Evolutionary conservation across 2,329 filamentous ascomycete species (phyloP).

Genomic region (Cladosporium sp.): DNA sequence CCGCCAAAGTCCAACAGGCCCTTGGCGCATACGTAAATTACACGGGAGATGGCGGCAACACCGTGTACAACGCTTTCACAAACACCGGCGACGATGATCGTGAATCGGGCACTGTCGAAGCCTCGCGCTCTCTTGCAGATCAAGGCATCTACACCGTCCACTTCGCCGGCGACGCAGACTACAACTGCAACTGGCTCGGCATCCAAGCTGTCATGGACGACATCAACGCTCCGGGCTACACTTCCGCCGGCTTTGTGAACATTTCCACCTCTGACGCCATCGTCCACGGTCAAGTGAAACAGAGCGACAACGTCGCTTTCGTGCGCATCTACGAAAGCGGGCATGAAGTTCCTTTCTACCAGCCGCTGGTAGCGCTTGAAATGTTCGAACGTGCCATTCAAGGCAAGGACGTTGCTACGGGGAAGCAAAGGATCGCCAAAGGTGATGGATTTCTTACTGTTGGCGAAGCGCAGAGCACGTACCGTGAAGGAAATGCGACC

Average conservation of each 20-base stretch:
- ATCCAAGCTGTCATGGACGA: slow-evolving; percentile 38
- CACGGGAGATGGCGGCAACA: slow-evolving; percentile 39
- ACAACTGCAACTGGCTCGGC: slow-evolving; percentile 46
- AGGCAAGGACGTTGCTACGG: slow-evolving; percentile 49
- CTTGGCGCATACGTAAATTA: slow-evolving; percentile 59
- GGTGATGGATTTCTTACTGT: slow-evolving; percentile 19
- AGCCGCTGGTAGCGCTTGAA: slow-evolving; percentile 42
- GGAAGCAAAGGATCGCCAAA: slow-evolving; percentile 25
- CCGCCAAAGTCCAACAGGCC: slow-evolving; percentile 48
- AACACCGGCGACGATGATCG: slow-evolving; percentile 48
- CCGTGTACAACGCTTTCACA: slow-evolving; percentile 42
- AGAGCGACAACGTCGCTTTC: slow-evolving; percentile 48
- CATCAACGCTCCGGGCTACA: slow-evolving; percentile 40
- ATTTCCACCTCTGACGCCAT: slow-evolving; percentile 40
- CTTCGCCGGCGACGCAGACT: slow-evolving; percentile 47
- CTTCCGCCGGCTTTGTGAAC: slow-evolving; percentile 45
- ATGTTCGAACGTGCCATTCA: slow-evolving; percentile 47
- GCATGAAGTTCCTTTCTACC: slow-evolving; percentile 52
- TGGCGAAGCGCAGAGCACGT: slow-evolving; percentile 25
- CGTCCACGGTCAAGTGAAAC: slow-evolving; percentile 51
- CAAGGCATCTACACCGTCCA: slow-evolving; percentile 39
- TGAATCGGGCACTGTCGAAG: slow-evolving; percentile 39
- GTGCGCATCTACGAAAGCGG: slow-evolving; percentile 47
- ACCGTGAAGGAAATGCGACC: slow-evolving; percentile 41
- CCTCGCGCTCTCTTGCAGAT: slow-evolving; percentile 35